A percentile compares a stretch with the other conserved stretches of the same genome.
Conservation (phyloP, 306 rosid species). For the Medicago lupulina region DNA sequence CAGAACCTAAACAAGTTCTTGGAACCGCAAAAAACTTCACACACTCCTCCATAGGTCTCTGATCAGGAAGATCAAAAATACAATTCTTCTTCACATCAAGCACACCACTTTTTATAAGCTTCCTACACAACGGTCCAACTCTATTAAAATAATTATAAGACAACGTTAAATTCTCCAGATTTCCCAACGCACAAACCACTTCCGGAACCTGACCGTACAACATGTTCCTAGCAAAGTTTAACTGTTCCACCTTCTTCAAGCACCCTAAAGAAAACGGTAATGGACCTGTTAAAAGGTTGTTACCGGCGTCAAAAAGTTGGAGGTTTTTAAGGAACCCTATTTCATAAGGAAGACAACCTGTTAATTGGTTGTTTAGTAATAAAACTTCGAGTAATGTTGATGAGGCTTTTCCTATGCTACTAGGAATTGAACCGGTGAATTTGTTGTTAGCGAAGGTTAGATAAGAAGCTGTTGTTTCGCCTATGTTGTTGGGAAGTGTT, state of each 20-base stretch:
- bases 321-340: conserved; percentile 60
- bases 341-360: conserved; percentile 82
- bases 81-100: conserved; percentile 75
- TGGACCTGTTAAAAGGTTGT: conserved; percentile 71
- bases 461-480: conserved; percentile 58
- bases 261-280: conserved; percentile 76
- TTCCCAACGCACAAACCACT: conserved; percentile 58
- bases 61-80: conserved; percentile 61
- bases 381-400: conserved; percentile 61
- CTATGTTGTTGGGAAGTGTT: conserved; percentile 57
- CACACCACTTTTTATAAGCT: conserved; percentile 62
- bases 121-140: conserved; percentile 73
- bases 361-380: conserved; percentile 62
- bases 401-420: conserved; percentile 55
- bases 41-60: conserved; percentile 65
- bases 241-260: conserved; percentile 60
- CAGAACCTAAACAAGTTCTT: conserved; percentile 41
- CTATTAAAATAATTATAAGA: conserved; percentile 61
- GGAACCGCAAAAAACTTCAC: conserved; percentile 48
- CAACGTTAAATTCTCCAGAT: conserved; percentile 63
- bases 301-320: conserved; percentile 56
- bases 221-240: conserved; percentile 63
- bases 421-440: conserved; percentile 74
- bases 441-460: conserved; percentile 83
- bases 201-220: conserved; percentile 79